A percentile compares a stretch with the other conserved stretches of the same genome.
phyloP scores from a whole-genome alignment of 2,329 filamentous ascomycete species.

The Aureobasidium zeae region DNA sequence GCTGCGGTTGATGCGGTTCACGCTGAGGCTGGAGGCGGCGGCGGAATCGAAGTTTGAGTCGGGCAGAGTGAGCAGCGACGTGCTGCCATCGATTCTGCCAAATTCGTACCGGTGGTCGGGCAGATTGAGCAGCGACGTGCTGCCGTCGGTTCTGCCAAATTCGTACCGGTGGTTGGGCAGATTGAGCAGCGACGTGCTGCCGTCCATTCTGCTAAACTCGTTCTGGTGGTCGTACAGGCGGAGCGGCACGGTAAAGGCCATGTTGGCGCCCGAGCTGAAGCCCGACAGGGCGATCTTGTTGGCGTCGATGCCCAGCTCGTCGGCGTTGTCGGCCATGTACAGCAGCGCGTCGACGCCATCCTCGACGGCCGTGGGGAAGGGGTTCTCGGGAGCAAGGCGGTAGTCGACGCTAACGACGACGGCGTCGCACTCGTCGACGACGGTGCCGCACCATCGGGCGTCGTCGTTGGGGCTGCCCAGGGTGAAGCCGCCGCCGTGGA shows the following conservation, averaged over 20 bases:
- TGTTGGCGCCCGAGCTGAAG: conserved; percentile 55
- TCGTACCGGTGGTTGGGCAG: conserved; percentile 20
- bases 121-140: not conserved
- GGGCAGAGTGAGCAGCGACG: conserved; percentile 15
- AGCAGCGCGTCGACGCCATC: conserved; percentile 54
- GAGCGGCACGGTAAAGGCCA: conserved; percentile 53
- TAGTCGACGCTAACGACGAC: conserved; percentile 55
- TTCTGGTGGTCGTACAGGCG: conserved; percentile 43
- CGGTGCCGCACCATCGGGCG: conserved; percentile 48
- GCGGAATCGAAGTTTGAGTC: conserved; percentile 16
- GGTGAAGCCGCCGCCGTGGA: conserved; percentile 56
- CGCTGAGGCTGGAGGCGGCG: conserved; percentile 19
- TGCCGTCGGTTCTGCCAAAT: conserved; percentile 17
- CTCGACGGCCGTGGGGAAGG: conserved; percentile 55
- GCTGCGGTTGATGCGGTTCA: conserved; percentile 16
- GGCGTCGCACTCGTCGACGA: conserved; percentile 47
- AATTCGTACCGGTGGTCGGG: conserved; percentile 20
- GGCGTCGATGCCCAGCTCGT: conserved; percentile 48
- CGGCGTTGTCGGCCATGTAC: conserved; percentile 48
- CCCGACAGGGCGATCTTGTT: conserved; percentile 50
- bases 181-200: conserved; percentile 5
- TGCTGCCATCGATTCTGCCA: conserved; percentile 14
- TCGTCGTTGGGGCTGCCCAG: conserved; percentile 53
- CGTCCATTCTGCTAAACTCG: conserved; percentile 22
- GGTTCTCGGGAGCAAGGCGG: conserved; percentile 50